Evolutionary conservation across 164 flowering plant genomes (phyloP), one percentile per base, ranked within the genome.

Genomic region (Malania oleifera): DNA sequence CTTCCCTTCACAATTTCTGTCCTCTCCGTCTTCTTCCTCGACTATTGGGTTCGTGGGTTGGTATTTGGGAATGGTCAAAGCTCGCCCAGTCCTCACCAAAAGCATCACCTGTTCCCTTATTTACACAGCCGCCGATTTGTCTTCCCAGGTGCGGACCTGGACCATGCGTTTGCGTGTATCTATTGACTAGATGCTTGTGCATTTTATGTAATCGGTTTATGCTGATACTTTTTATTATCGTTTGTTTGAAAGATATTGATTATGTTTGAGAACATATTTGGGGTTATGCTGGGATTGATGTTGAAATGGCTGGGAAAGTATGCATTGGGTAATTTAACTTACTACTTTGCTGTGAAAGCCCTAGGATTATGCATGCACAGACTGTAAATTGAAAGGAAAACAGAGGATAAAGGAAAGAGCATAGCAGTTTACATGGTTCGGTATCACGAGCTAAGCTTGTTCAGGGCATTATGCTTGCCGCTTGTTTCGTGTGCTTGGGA

Each of bases 71-170:
- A 62, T 81, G 91, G 61, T 92, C 47, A 77, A 89, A 64, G 56
- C 82, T 1, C 73, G 83, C 9, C 98, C 96, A 22, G 49, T 92
- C 67, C 56, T 86, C 41, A 89, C 96, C 1, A 92, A 92, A 71
- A 75, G 88, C 59, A 23, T 84, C 56, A 89, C 96, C 48, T 76
- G 77, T 39, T 75, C 77, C 5, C 43, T 86, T 56, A 87, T 89
- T 68, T 87, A 84, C 64, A 73, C 77, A 8, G 91, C 82, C n/a
- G 93, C 98, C 35, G 98, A 93, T 54, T 71, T 84, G 38, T 75
- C 97, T 0, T 79, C 97, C 23, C 97, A 93, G 95, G 98, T 89
- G 67, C 23, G 44, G 58, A 2, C n/a, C n/a, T n/a, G n/a, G n/a
- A n/a, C n/a, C n/a, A 15, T 12, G 44, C 13, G 14, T 40, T 0